Percentiles rank a stretch among this genome's conserved stretches.
Evolutionary conservation across 768 basidiomycete species (phyloP).

Genomic region (Termitomyces sp.): DNA sequence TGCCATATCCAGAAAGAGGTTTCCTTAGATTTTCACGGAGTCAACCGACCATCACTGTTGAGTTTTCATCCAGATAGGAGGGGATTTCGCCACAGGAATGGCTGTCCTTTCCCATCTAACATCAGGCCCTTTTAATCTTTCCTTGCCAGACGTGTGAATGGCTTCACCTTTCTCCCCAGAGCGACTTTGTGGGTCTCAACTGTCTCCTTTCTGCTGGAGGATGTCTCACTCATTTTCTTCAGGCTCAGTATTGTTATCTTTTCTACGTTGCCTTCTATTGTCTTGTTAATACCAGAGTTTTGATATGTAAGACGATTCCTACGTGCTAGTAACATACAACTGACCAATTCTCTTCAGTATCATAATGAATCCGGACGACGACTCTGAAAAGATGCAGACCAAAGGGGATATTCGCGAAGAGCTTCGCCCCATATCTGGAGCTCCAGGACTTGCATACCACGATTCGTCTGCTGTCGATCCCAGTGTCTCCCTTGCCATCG

Average conservation of each 20-base stretch:
- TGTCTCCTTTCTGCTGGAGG: not conserved
- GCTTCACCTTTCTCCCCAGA: not conserved
- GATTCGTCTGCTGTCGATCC: not conserved
- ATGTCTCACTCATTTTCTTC: not conserved
- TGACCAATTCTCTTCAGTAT: not conserved
- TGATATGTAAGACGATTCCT: not conserved
- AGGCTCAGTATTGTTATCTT: not conserved
- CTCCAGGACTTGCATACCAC: not conserved
- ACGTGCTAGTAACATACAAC: not conserved
- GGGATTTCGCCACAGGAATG: not conserved
- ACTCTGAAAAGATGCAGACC: not conserved
- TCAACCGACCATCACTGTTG: not conserved
- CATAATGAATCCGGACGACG: not conserved
- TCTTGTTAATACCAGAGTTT: not conserved
- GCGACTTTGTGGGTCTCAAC: not conserved
- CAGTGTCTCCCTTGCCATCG: slow-evolving; percentile 3
- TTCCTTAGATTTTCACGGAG: not conserved
- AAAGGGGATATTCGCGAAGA: not conserved
- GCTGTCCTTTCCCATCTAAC: not conserved
- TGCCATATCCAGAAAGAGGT: not conserved
- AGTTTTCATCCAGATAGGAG: not conserved
- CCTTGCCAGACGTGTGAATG: not conserved
- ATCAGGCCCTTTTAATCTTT: not conserved
- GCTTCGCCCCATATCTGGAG: not conserved
- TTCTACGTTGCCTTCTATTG: not conserved